A percentile compares a stretch with the other conserved stretches of the same genome.
Evolutionary conservation across 2,329 filamentous ascomycete species (phyloP).

Genomic region (Xylariaceae sp.): DNA sequence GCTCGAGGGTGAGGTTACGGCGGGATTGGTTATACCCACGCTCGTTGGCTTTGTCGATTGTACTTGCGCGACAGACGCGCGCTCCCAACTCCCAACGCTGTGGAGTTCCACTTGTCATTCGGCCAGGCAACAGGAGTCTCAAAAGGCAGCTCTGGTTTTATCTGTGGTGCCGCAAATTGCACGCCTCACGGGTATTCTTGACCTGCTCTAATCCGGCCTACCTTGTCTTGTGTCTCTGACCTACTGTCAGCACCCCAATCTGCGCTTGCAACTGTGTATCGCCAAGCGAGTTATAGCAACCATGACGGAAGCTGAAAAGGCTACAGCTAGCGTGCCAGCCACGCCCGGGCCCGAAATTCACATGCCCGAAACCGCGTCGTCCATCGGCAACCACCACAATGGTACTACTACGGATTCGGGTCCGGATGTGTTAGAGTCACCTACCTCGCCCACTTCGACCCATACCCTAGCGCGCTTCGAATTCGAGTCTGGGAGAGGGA

Average conservation of each 20-base stretch:
- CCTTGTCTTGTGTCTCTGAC: too few species aligned
- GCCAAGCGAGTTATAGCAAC: slow-evolving; percentile 9
- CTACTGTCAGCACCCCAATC: too few species aligned
- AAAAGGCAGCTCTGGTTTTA: too few species aligned
- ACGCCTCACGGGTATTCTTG: too few species aligned
- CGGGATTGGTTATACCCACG: too few species aligned
- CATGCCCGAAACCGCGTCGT: slow-evolving; percentile 12
- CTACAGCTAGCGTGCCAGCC: slow-evolving; percentile 6
- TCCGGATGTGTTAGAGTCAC: slow-evolving; percentile 32
- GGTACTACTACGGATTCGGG: slow-evolving; percentile 1
- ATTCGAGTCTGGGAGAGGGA: slow-evolving; percentile 71
- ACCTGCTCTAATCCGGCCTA: too few species aligned
- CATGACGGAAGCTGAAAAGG: too few species aligned
- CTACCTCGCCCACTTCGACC: slow-evolving; percentile 40
- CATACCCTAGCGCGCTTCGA: slow-evolving; percentile 77
- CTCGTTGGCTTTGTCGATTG: too few species aligned
- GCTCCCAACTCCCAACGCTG: slow-evolving; percentile 1
- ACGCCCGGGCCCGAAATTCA: slow-evolving; percentile 14
- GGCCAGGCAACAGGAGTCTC: too few species aligned
- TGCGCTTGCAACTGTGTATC: slow-evolving; percentile 1
- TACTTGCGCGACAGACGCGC: slow-evolving; percentile 1
- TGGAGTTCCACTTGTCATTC: too few species aligned
- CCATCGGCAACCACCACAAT: slow-evolving; percentile 6
- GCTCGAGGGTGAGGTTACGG: neutral
- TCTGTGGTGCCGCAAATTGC: too few species aligned